Evolutionary conservation across 768 basidiomycete species (phyloP), one percentile per base, ranked within the genome.

Genomic region (Boletus eberwhitei): DNA sequence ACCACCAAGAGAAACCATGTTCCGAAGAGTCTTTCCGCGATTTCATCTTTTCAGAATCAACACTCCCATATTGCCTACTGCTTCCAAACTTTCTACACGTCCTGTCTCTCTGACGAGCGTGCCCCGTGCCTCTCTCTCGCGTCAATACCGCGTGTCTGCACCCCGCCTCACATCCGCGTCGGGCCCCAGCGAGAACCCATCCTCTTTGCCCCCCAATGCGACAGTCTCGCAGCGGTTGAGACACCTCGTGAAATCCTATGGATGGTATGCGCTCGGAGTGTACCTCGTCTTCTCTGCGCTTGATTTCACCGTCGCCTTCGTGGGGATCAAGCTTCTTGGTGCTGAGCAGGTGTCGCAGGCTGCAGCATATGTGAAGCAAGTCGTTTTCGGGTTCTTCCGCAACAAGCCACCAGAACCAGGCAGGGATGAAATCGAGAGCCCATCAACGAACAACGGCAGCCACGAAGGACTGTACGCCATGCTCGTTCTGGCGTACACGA

Each of bases 221-320:
- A 72, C 85, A 1, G 75, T 92, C 52, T 83, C 87, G 1, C 82
- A 88, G 68, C 81, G 85, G 19, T 75, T 94, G 22, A 92, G 86
- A 65, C 79, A 83, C 61, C 87, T 98, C 54, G 86, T 94, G 55
- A 94, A 89, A 67, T 82, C 88, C 5, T 97, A 98, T 68, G 96
- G 96, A 31, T 93, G 91, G 90, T 96, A 95, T 67, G 93, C 97
- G 19, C 79, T 98, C 29, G 94, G 90, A 32, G 86, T 98, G 24
- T 99, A 99, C 76, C 41, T 87, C 58, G 66, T 86, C 47, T 68
- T 98, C 51, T 81, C 82, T 39, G 75, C 77, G 8, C 65, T 94
- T 67, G 97, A 99, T 70, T 93, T 98, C 68, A 74, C 82, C 35
- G 77, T 97, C 63, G 85, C 90, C 0, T 97, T 97, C 67, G 80